Evolutionary conservation across 441 rosid species (phyloP).

Genomic region (Omphalea diandra): DNA sequence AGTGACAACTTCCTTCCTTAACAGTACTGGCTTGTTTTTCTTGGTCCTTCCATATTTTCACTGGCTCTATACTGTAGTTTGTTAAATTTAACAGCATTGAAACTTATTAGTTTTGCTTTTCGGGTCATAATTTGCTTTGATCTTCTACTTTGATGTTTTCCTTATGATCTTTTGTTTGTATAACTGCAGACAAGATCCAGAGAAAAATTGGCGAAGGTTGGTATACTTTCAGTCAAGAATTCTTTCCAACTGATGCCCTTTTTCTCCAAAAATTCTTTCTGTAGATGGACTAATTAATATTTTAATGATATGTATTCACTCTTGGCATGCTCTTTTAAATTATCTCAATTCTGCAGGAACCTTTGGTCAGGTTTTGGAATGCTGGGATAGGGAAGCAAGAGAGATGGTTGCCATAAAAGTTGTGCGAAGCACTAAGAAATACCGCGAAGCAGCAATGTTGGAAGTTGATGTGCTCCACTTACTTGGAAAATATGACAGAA

Average conservation of each 20-base stretch:
- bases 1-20: background rate
- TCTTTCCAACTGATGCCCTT: background rate
- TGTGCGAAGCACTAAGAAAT: slow-evolving; percentile 58
- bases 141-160: slow-evolving; percentile 10
- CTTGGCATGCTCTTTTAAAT: slow-evolving; percentile 8
- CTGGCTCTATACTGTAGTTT: background rate
- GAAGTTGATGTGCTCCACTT: slow-evolving; percentile 62
- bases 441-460: slow-evolving; percentile 63
- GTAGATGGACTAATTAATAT: background rate
- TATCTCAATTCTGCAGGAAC: slow-evolving; percentile 41
- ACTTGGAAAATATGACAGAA: slow-evolving; percentile 54
- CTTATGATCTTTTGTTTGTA: slow-evolving; percentile 17
- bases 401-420: slow-evolving; percentile 68
- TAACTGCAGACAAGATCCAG: slow-evolving; percentile 59
- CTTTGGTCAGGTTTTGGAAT: slow-evolving; percentile 71
- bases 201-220: slow-evolving; percentile 71
- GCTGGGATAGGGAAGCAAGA: slow-evolving; percentile 66
- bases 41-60: background rate
- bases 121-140: background rate
- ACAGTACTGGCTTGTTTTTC: background rate
- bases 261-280: background rate
- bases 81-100: background rate
- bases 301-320: background rate
- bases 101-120: slow-evolving; percentile 5
- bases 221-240: slow-evolving; percentile 5